Evolutionary conservation across 75 land plant genomes (phyloP).

Genomic region (Sequoiadendron giganteum): DNA sequence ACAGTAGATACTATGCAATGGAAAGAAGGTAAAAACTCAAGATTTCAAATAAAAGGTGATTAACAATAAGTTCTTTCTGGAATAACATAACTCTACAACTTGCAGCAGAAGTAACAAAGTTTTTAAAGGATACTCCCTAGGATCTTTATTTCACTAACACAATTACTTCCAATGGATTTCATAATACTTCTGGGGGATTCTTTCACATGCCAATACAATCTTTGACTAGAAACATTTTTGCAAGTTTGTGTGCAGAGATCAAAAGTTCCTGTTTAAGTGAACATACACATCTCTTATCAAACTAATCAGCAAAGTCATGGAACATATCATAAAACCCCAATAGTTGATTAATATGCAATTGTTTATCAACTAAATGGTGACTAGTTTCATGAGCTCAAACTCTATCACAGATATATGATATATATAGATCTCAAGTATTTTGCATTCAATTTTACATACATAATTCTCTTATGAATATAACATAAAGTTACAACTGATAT

Average conservation of each 20-base stretch:
- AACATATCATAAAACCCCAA: neutral
- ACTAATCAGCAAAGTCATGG: neutral
- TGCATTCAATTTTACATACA: neutral
- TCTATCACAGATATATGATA: neutral
- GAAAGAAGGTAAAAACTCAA: too few relatives aligned
- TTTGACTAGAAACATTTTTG: neutral
- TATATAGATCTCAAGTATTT: neutral
- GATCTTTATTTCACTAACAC: neutral
- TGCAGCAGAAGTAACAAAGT: neutral
- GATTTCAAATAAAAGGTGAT: too few relatives aligned
- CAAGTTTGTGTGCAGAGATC: neutral
- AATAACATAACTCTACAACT: neutral
- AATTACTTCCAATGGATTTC: neutral
- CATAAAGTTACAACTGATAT: neutral
- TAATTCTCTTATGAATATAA: neutral
- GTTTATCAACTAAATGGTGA: neutral
- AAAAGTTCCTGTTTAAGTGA: neutral
- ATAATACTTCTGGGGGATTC: neutral
- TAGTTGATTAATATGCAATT: neutral
- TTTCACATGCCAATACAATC: neutral
- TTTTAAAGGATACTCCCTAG: neutral
- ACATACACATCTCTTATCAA: neutral
- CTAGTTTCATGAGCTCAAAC: neutral
- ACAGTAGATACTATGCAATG: too few relatives aligned
- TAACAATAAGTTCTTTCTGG: too few relatives aligned